Percentiles rank a stretch among this genome's conserved stretches.
These are phyloP conservation scores for Casaregolazyma lundiana DNA, from an alignment of 1,139 yeast genomes.

Conservation along the genomic window DNA sequence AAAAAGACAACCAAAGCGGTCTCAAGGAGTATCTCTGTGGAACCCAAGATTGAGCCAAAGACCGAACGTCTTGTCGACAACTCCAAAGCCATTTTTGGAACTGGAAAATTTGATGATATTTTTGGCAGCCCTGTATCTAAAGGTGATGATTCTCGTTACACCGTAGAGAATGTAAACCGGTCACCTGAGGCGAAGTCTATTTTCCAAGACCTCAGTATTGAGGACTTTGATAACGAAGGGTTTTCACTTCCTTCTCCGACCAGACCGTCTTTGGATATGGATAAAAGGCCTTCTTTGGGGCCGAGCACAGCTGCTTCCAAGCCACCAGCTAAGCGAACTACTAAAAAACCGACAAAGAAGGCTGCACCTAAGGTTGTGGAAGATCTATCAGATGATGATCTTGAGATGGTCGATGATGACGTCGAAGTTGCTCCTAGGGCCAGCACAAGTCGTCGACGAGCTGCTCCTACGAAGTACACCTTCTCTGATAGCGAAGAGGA, in stretches of 20 bases:
- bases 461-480: not conserved
- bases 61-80: conserved; percentile 2
- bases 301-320: conserved; percentile 3
- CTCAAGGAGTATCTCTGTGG: conserved; percentile 10
- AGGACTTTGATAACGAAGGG: not conserved
- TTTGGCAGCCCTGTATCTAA: conserved; percentile 12
- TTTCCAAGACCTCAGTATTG: not conserved
- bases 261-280: conserved; percentile 11
- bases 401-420: conserved; percentile 7
- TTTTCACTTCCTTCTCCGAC: conserved; percentile 3
- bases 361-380: conserved; percentile 11
- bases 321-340: conserved; percentile 8
- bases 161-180: not conserved
- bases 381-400: conserved; percentile 13
- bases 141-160: conserved; percentile 3
- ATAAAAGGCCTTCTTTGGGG: not conserved
- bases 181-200: not conserved
- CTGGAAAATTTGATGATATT: conserved; percentile 6
- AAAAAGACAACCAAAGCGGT: conserved; percentile 10
- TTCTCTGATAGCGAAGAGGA: not conserved
- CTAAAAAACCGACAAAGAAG: conserved; percentile 2
- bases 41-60: conserved; percentile 9
- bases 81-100: conserved; percentile 5
- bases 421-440: conserved; percentile 1
- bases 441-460: not conserved